Evolutionary conservation across 2,329 filamentous ascomycete genomes (phyloP).

Genomic region (Volutella citrinella): DNA sequence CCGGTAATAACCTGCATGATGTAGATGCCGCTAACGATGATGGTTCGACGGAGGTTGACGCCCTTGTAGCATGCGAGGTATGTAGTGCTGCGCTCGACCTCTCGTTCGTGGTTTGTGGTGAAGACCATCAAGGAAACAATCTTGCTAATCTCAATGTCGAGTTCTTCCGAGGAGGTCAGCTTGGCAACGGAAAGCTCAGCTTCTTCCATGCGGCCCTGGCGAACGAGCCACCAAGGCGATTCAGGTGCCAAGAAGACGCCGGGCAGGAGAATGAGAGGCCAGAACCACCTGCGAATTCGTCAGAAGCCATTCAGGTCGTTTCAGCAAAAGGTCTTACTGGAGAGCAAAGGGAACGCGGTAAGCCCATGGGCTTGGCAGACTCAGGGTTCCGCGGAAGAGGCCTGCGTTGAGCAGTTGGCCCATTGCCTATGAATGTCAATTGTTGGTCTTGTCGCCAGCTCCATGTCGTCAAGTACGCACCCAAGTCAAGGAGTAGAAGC

Average conservation of each 20-base stretch:
- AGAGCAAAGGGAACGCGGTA: constrained; percentile 11
- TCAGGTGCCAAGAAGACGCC: constrained; percentile 37
- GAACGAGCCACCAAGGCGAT: too few relatives aligned
- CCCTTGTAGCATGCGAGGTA: constrained; percentile 39
- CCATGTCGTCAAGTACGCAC: constrained; percentile 1
- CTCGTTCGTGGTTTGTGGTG: constrained; percentile 34
- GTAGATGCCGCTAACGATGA: constrained; percentile 29
- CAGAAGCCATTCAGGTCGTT: too few relatives aligned
- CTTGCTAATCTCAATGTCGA: constrained; percentile 27
- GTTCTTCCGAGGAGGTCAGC: constrained; percentile 20
- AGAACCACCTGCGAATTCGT: constrained; percentile 7
- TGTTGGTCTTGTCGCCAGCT: too few relatives aligned
- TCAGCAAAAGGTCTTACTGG: constrained; percentile 6
- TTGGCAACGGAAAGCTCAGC: constrained; percentile 28
- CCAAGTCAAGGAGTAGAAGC: constrained; percentile 7
- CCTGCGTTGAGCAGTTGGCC: constrained; percentile 9
- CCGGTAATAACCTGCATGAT: constrained; percentile 25
- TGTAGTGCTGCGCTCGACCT: constrained; percentile 19
- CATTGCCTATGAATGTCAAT: constrained; percentile 4
- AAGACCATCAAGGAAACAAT: constrained; percentile 35
- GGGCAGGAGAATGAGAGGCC: constrained; percentile 22
- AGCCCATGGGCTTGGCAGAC: constrained; percentile 4
- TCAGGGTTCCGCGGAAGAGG: constrained; percentile 9
- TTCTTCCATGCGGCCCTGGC: constrained; percentile 24
- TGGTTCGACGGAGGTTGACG: constrained; percentile 32